These are phyloP conservation scores for Kazachstania taianensis DNA, from an alignment of 805 yeast species.

Conservation along the genomic window DNA sequence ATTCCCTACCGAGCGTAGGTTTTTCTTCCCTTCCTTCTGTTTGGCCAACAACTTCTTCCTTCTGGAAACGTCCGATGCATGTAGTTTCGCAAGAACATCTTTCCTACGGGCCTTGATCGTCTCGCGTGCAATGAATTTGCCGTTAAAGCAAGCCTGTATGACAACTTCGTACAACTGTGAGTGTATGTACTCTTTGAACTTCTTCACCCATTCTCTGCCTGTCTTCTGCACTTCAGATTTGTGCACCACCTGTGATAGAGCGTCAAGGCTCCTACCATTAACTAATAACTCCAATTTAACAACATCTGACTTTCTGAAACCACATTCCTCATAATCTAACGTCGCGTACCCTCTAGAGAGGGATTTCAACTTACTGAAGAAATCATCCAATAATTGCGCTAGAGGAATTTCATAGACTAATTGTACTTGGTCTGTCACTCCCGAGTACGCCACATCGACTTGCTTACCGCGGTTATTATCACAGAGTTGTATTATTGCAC, in stretches of 20 bases:
- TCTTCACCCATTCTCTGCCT: constrained; percentile 75
- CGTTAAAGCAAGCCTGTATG: constrained; percentile 80
- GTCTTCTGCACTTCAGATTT: constrained; percentile 57
- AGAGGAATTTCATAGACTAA: constrained; percentile 75
- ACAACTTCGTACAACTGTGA: constrained; percentile 87
- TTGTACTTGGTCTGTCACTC: constrained; percentile 65
- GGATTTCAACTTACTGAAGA: constrained; percentile 87
- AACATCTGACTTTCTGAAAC: constrained; percentile 69
- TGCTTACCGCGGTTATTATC: constrained; percentile 79
- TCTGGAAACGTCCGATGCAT: constrained; percentile 87
- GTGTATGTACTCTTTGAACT: constrained; percentile 67
- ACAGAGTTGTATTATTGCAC: constrained; percentile 77
- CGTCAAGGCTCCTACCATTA: constrained; percentile 84
- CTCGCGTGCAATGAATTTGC: constrained; percentile 78
- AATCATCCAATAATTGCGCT: constrained; percentile 87
- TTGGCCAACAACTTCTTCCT: constrained; percentile 77
- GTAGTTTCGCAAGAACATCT: constrained; percentile 88
- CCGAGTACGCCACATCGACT: constrained; percentile 62
- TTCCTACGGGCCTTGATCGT: constrained; percentile 88
- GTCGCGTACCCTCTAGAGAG: constrained; percentile 89
- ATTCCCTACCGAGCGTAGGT: constrained; percentile 64
- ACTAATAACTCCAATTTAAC: constrained; percentile 83
- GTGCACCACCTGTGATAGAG: constrained; percentile 86
- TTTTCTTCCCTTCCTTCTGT: constrained; percentile 89
- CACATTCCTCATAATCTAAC: constrained; percentile 88